Evolutionary conservation across 2,329 filamentous ascomycete species (phyloP), one percentile per base, ranked within the genome.

Genomic region (Alternaria brassicae): DNA sequence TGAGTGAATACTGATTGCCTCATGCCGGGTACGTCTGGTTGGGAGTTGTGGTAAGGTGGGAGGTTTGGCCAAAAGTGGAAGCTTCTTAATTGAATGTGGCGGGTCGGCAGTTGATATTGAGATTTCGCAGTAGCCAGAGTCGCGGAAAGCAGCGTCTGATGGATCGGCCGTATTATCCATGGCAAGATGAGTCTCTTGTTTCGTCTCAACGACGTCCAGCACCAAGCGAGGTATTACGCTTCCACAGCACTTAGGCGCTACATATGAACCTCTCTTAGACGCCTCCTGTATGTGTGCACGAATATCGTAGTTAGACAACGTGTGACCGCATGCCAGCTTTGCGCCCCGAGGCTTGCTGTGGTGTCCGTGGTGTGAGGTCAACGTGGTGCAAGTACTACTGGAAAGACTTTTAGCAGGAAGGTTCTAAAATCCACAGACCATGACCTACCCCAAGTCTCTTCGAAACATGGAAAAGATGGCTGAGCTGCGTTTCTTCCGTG

Each of bases 231-330:
- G 78, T 17, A 81, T 69, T 2, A 76, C 75, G 13, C 68, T 72
- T 13, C 76, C 77, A 61, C 80, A 82, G 60, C 80, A 82, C 53
- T 68, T 75, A 0, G 80, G 80, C 9, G 74, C 66, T 8, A 65
- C 51, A 12, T 68, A 67, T 42, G 71, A 65, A 48, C 73, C 75
- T n/a, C 56, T 67, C 17, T 69, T 62, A 32, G 73, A 60, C 25
- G 78, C 75, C 28, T 77, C 72, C 50, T 78, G 73, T 51, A 81
- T 74, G 28, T 75, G 72, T 28, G 70, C 61, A 30, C 69, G 62
- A 30, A 74, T 66, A 6, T 65, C 71, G 30, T 63, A 64, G 32
- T 70, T 63, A 36, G 72, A 74, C 12, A 73, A 63, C 6, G 67
- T 64, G 50, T 76, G 74, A 23, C 75, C 72, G 58, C 74, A 77